Evolutionary conservation across 257 asterid genomes (phyloP), one percentile per base, ranked within the genome.

Genomic region (Gynochthodes officinalis): DNA sequence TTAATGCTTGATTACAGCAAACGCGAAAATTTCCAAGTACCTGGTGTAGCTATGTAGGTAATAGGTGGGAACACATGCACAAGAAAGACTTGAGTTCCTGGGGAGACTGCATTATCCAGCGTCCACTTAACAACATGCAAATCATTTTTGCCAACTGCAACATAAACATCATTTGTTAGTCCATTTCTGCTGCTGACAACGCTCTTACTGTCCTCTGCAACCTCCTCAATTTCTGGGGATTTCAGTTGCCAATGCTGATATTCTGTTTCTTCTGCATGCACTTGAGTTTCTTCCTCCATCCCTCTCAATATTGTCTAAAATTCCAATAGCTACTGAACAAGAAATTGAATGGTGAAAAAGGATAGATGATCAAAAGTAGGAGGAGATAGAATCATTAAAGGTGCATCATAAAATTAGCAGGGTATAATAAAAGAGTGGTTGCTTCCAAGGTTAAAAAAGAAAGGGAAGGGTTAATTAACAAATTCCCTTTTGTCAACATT

Each of bases 71-170:
- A 86, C 28, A 88, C 86, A 73, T 89, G 96, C 67, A 89, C 86
- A 21, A 88, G 88, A 53, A 78, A 81, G 48, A 91, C 72, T 32
- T 84, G 90, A 79, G 80, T 77, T 18, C 84, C 90, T 0, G 88
- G 91, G 3, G 79, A 73, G 3, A 85, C 83, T 11, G 70, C 88
- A 76, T 88, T 87, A 73, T 86, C 91, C 42, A 89, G 84, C 25
- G 89, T 89, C 96, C 96, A 91, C 74, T 83, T 84, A 49, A 89
- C 84, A 15, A 89, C 87, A 59, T 85, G 86, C 71, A 84, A 69
- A 75, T 91, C 97, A 74, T 86, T 82, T 57, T 85, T 91, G 10
- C 93, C 96, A 61, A 89, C 93, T 60, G 90, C 91, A 64, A 91
- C 83, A 80, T 91, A 91, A 15, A 88, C 84, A 79, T 88, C 97